These are phyloP conservation scores for Triticum aestivum DNA, from an alignment of 176 grass and related monocot species.

Conservation along the genomic window DNA sequence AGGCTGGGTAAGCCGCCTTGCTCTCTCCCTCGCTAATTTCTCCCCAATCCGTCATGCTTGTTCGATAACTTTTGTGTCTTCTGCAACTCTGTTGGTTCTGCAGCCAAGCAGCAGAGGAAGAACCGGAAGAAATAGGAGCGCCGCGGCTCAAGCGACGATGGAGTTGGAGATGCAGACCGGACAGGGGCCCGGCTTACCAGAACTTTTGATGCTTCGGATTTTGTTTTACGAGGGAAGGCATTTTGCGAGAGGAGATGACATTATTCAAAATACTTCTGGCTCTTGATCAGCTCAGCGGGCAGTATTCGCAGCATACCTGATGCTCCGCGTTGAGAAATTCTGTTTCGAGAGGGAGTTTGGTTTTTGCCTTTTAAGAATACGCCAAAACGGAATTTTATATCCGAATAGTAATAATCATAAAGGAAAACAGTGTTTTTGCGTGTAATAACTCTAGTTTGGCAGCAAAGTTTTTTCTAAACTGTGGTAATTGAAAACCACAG, in stretches of 20 bases:
- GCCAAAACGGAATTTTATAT: no score
- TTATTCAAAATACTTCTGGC: no score
- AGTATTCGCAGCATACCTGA: no score
- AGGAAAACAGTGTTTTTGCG: no score
- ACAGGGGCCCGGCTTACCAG: background rate
- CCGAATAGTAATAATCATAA: no score
- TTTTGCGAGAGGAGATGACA: background rate
- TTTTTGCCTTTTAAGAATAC: no score
- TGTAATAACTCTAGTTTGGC: no score
- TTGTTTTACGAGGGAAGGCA: background rate
- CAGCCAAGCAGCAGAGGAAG: constrained; percentile 52
- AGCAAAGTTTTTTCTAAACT: no score
- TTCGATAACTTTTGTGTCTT: background rate
- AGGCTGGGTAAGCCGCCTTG: constrained; percentile 33
- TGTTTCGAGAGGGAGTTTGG: background rate
- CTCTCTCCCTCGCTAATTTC: background rate
- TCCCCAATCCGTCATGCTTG: background rate
- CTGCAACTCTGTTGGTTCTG: background rate
- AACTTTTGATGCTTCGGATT: background rate
- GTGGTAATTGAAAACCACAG: no score
- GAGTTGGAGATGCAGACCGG: background rate
- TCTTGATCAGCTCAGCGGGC: no score
- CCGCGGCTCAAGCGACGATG: background rate
- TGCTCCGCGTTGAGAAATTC: background rate
- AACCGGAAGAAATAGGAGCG: constrained; percentile 10